Base-by-base conservation (phyloP, 192 early-diverging fungal species). In the Allomyces arbusculus region DNA sequence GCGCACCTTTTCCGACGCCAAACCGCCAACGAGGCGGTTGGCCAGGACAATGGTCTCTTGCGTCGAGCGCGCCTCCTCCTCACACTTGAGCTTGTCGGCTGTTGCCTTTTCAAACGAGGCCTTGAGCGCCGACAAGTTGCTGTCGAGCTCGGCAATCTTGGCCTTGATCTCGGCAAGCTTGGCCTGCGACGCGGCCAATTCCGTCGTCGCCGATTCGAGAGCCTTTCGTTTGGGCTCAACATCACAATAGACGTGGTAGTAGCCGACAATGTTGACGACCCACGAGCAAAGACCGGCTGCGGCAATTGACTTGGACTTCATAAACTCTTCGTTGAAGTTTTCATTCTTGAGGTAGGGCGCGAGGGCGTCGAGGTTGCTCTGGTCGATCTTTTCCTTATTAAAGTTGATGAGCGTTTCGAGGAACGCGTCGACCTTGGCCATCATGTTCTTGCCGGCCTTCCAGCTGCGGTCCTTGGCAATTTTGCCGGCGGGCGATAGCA, bases 241-340 rank as follows among this genome's bases (percentile, higher is more conserved):
- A 62, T 84, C 81, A 73, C 97, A 92, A 64, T 98, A 71, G 62
- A 99, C 98, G 64, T 89, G 84, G n/a, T 89, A 82, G 67, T 85
- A 99, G 61, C 82, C 84, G 20, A 97, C 92, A 77, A 97, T 94
- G 44, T 95, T 95, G 67, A 88, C 83, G 0, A 91, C 97, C 97
- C 97, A 99, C 75, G 94, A 86, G 28, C 91, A 90, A 28, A 99
- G 76, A 23, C 95, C 95, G 11, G 95, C 97, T 75, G 95, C 98
- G 8, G 97, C 97, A 73, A 90, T 96, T 71, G 86, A 88, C 19
- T 95, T 95, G 65, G 89, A 87, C 73, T 92, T 96, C 19, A 99
- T 91, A 1, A 76, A 75, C 69, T 99, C 97, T 72, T 90, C 96
- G 74, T 91, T 92, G 71, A 85, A 99, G 68, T 81, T 83, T 45